Base-by-base conservation (phyloP, 257 asterid genomes). In the Plantago elongata region DNA sequence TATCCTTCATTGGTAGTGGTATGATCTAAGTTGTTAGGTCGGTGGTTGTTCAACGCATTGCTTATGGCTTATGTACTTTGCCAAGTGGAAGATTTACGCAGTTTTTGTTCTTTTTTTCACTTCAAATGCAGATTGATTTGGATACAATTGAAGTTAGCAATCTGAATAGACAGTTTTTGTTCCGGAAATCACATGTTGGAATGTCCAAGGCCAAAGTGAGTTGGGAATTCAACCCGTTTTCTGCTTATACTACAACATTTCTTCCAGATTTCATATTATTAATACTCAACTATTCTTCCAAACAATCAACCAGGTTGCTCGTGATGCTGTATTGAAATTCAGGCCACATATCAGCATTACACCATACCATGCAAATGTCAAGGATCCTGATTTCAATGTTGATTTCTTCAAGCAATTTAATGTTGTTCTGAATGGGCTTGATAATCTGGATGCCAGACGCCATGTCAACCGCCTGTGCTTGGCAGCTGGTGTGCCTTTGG, bases 121-220 rank as follows among this genome's bases (percentile, higher is more conserved):
- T 50, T 51, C 72, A 27, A 4, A 46, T 81, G 75, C 96, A 93
- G 99, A 89, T 93, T 77, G 99, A 93, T 79, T 81, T 87, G 97
- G 99, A 93, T 66, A 93, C 99, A 15, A 93, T 93, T 34, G 99
- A 93, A 79, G 99, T 93, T 72, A 93, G 99, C 85, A 93, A 93
- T 81, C 80, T 93, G n/a, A 93, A 93, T 66, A 77, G 99, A 50
- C 99, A 93, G 71, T 93, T 93, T 79, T 74, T 93, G 79, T 93
- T 93, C 70, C 94, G 97, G 13, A 90, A 93, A 65, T 77, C 86
- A 17, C 99, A 93, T 77, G 99, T 93, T 71, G 99, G 99, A 52
- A 88, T 83, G 69, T 93, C 99, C 37, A 93, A 93, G 79, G 96
- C 99, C 60, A 93, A 87, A 80, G 99, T 87, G 74, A 74, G 96